Conservation (phyloP, 257 asterid genomes). For the Haberlea rhodopensis region DNA sequence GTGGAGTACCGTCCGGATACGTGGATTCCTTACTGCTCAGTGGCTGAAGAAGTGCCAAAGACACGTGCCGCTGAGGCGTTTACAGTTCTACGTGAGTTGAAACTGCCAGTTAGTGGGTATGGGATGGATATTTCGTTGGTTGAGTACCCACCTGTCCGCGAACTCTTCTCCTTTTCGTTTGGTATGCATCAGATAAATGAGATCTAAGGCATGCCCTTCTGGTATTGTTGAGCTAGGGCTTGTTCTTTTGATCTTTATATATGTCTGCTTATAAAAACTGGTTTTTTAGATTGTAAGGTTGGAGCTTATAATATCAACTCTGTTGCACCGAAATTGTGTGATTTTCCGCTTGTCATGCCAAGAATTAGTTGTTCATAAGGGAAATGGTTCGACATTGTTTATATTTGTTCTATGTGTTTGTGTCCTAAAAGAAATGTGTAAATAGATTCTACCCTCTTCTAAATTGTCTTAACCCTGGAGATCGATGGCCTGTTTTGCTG, state of each 20-base stretch:
- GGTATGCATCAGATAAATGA: conserved; percentile 57
- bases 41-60: conserved; percentile 85
- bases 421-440: no score
- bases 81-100: conserved; percentile 70
- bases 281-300: conserved; percentile 35
- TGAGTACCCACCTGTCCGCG: conserved; percentile 83
- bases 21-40: conserved; percentile 82
- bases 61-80: conserved; percentile 84
- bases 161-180: conserved; percentile 59
- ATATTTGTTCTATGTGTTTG: no score
- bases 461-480: neutral
- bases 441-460: neutral
- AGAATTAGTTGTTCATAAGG: no score
- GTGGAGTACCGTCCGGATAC: conserved; percentile 65
- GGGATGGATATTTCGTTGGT: conserved; percentile 78
- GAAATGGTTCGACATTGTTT: no score
- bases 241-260: neutral
- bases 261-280: conserved; percentile 28
- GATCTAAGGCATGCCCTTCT: conserved; percentile 30
- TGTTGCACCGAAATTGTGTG: no score
- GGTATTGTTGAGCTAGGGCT: conserved; percentile 14
- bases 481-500: neutral
- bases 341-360: no score
- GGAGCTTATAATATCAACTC: no score
- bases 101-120: conserved; percentile 81